phyloP scores from a whole-genome alignment of 2,329 filamentous ascomycete genomes.

The Fusarium sp. region DNA sequence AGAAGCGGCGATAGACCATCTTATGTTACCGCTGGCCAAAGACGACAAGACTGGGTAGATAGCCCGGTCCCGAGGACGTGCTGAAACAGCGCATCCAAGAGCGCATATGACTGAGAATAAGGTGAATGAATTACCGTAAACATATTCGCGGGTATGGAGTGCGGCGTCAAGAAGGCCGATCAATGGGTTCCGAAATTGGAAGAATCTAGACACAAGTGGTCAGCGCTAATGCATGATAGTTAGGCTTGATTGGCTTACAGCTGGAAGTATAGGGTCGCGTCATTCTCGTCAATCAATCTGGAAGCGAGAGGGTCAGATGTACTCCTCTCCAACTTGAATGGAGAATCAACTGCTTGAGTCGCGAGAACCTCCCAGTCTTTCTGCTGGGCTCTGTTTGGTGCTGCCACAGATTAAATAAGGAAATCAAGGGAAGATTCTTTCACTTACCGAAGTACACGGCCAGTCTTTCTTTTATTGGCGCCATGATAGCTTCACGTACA shows the following conservation, averaged over 20 bases:
- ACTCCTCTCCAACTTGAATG: slow-evolving; percentile 20
- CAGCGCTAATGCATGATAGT: fast-evolving
- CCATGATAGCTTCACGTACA: slow-evolving; percentile 23
- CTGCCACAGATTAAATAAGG: background rate
- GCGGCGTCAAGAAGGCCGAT: slow-evolving; percentile 17
- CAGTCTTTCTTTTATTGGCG: slow-evolving; percentile 19
- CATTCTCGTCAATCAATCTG: slow-evolving; percentile 10
- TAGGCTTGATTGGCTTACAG: background rate
- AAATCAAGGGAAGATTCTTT: fast-evolving
- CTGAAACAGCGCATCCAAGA: slow-evolving; percentile 14
- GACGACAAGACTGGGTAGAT: slow-evolving; percentile 15
- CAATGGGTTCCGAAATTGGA: slow-evolving; percentile 17
- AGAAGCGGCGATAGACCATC: slow-evolving; percentile 14
- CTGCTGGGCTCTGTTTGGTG: slow-evolving; percentile 10
- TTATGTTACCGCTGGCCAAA: slow-evolving; percentile 6
- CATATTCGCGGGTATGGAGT: slow-evolving; percentile 16
- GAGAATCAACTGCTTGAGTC: slow-evolving; percentile 13
- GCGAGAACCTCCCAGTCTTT: slow-evolving; percentile 23
- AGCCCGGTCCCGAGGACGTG: slow-evolving; percentile 15
- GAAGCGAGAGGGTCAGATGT: slow-evolving; percentile 22
- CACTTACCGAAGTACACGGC: slow-evolving; percentile 15
- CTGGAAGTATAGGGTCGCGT: slow-evolving; percentile 22
- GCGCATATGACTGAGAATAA: slow-evolving; percentile 20
- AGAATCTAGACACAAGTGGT: background rate
- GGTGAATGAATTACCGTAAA: slow-evolving; percentile 18